A percentile compares a stretch with the other conserved stretches of the same genome.
These are phyloP conservation scores for Epichloe elymi DNA, from an alignment of 2,329 filamentous ascomycete species.

Conservation along the genomic window DNA sequence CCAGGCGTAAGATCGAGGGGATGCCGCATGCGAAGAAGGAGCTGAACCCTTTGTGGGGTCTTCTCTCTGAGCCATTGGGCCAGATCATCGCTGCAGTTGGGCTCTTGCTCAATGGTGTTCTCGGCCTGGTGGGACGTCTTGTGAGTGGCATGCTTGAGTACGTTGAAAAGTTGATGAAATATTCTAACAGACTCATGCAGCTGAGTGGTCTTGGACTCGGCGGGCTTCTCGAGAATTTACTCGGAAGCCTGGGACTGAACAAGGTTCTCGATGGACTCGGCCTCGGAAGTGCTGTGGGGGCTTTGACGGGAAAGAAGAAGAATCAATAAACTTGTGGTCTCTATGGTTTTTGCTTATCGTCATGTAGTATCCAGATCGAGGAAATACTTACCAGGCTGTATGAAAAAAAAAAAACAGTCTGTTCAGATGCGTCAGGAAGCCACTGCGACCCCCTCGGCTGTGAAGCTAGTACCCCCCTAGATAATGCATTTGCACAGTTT, in stretches of 20 bases:
- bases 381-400: too few species aligned
- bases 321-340: not conserved
- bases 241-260: constrained; percentile 64
- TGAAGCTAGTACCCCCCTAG: too few species aligned
- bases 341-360: too few species aligned
- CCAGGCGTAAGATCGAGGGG: constrained; percentile 76
- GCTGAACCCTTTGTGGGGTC: constrained; percentile 77
- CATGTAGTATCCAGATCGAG: too few species aligned
- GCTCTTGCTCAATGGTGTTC: constrained; percentile 65
- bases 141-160: constrained; percentile 20
- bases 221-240: constrained; percentile 63
- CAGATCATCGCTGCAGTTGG: constrained; percentile 89
- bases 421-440: too few species aligned
- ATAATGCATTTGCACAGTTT: too few species aligned
- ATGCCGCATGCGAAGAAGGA: constrained; percentile 95
- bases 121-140: constrained; percentile 71
- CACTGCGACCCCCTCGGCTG: too few species aligned
- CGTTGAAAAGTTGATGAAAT: not conserved
- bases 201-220: constrained; percentile 73
- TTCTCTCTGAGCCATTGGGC: constrained; percentile 72
- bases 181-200: constrained; percentile 9
- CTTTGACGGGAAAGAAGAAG: constrained; percentile 32
- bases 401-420: too few species aligned
- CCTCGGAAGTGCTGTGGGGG: constrained; percentile 33
- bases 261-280: constrained; percentile 65